Percentiles rank a stretch among this genome's conserved stretches.
These are phyloP conservation scores for Amanita jacksonii DNA, from an alignment of 768 basidiomycete species.

Conservation along the genomic window DNA sequence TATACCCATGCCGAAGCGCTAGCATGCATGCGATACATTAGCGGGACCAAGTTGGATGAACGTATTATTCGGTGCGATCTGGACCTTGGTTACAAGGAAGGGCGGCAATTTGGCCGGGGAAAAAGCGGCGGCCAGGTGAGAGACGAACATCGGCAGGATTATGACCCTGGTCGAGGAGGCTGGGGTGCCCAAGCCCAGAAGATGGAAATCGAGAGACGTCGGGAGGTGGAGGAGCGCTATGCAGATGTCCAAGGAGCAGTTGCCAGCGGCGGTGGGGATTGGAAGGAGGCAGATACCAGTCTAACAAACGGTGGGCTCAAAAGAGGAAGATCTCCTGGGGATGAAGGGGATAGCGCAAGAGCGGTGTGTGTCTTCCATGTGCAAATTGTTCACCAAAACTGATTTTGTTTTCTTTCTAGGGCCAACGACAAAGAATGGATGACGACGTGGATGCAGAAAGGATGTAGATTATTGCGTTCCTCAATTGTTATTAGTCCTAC, in stretches of 20 bases:
- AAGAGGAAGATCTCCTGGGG: constrained; percentile 68
- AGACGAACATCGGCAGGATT: constrained; percentile 96
- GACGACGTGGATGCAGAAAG: constrained; percentile 60
- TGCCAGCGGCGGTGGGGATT: constrained; percentile 78
- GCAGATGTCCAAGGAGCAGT: constrained; percentile 71
- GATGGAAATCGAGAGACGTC: constrained; percentile 62
- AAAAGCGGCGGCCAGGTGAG: constrained; percentile 96
- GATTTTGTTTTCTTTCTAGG: constrained; percentile 26
- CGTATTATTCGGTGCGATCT: constrained; percentile 97
- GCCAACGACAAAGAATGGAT: constrained; percentile 51
- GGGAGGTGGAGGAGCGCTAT: constrained; percentile 83
- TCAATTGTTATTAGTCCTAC: constrained; percentile 1
- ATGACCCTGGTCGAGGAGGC: constrained; percentile 91
- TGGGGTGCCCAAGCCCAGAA: constrained; percentile 86
- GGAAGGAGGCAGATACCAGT: constrained; percentile 56
- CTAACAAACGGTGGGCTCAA: constrained; percentile 40
- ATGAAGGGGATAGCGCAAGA: constrained; percentile 54
- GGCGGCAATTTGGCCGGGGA: constrained; percentile 93
- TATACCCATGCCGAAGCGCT: constrained; percentile 93
- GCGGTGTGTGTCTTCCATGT: constrained; percentile 31
- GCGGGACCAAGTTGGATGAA: constrained; percentile 98
- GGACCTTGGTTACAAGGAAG: constrained; percentile 94
- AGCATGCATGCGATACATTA: constrained; percentile 87
- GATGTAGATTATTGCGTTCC: constrained; percentile 37
- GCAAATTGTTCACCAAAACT: background rate